A percentile compares a stretch with the other conserved stretches of the same genome.
Evolutionary conservation across 306 rosid species (phyloP).

Genomic region (Dryas alaskensis): DNA sequence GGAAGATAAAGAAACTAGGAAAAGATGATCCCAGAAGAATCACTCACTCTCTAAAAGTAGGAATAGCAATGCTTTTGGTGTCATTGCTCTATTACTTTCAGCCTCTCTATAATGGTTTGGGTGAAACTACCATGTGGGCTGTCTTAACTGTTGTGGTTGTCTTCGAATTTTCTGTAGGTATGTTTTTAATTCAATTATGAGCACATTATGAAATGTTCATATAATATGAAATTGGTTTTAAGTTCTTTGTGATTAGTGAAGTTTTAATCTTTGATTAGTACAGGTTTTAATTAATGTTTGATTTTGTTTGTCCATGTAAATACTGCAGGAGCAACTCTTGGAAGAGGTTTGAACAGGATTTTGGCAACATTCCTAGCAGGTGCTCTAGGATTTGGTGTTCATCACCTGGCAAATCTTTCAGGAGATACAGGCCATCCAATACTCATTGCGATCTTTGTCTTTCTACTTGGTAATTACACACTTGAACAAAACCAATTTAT

Average conservation of each 20-base stretch:
- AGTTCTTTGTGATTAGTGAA: no score
- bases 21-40: slow-evolving; percentile 33
- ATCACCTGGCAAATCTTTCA: slow-evolving; percentile 23
- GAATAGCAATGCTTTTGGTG: slow-evolving; percentile 27
- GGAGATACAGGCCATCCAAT: slow-evolving; percentile 29
- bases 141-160: slow-evolving; percentile 25
- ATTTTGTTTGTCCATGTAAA: not conserved
- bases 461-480: slow-evolving; percentile 20
- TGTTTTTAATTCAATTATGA: not conserved
- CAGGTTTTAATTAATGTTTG: no score
- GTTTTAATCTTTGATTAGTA: not conserved
- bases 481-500: not conserved
- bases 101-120: slow-evolving; percentile 27
- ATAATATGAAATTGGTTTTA: no score
- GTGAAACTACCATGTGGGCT: slow-evolving; percentile 30
- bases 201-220: no score
- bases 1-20: slow-evolving; percentile 23
- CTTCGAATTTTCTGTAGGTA: slow-evolving; percentile 31
- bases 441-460: slow-evolving; percentile 21
- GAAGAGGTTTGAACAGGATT: slow-evolving; percentile 37
- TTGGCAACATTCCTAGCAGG: slow-evolving; percentile 37
- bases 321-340: slow-evolving; percentile 39
- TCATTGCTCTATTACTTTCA: slow-evolving; percentile 18
- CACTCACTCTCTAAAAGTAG: slow-evolving; percentile 33
- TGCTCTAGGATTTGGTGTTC: slow-evolving; percentile 33